Percentiles rank a stretch among this genome's conserved stretches.
These are phyloP conservation scores for Fusarium foetens DNA, from an alignment of 2,329 filamentous ascomycete species.

Conservation along the genomic window DNA sequence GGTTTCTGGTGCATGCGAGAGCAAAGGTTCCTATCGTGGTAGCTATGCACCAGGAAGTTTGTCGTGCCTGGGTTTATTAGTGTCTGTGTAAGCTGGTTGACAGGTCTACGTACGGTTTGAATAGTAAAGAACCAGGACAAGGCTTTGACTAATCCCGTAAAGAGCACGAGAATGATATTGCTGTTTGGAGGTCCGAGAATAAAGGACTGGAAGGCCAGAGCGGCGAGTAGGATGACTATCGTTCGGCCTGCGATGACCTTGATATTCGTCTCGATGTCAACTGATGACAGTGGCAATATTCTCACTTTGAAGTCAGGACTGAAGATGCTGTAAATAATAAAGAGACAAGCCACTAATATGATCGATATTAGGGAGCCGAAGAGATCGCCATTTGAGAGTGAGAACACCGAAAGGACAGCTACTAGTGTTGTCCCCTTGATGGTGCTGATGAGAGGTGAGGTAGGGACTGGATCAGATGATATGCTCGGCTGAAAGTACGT, in stretches of 20 bases:
- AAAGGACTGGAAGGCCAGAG: slow-evolving; percentile 30
- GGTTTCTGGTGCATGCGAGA: slow-evolving; percentile 45
- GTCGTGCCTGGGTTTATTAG: slow-evolving; percentile 39
- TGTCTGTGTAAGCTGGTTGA: fast-evolving
- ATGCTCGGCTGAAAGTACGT: background rate
- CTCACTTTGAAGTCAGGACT: background rate
- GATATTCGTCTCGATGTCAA: slow-evolving; percentile 43
- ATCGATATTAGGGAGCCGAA: slow-evolving; percentile 36
- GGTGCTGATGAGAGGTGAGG: background rate
- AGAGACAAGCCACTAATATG: slow-evolving; percentile 44
- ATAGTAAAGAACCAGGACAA: slow-evolving; percentile 51
- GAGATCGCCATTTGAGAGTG: slow-evolving; percentile 46
- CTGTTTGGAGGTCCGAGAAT: slow-evolving; percentile 40
- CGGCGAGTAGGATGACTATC: slow-evolving; percentile 20
- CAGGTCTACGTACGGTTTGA: slow-evolving; percentile 43
- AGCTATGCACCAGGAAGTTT: slow-evolving; percentile 48
- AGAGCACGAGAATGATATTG: slow-evolving; percentile 22
- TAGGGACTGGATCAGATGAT: background rate
- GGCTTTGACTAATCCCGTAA: slow-evolving; percentile 46
- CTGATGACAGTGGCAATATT: background rate
- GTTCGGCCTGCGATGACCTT: slow-evolving; percentile 41
- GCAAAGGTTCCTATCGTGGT: slow-evolving; percentile 48
- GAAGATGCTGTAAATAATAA: slow-evolving; percentile 47
- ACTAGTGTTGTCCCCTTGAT: background rate
- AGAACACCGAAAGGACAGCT: slow-evolving; percentile 10